phyloP scores from a whole-genome alignment of 306 rosid species.

The Fragaria ananassa region DNA sequence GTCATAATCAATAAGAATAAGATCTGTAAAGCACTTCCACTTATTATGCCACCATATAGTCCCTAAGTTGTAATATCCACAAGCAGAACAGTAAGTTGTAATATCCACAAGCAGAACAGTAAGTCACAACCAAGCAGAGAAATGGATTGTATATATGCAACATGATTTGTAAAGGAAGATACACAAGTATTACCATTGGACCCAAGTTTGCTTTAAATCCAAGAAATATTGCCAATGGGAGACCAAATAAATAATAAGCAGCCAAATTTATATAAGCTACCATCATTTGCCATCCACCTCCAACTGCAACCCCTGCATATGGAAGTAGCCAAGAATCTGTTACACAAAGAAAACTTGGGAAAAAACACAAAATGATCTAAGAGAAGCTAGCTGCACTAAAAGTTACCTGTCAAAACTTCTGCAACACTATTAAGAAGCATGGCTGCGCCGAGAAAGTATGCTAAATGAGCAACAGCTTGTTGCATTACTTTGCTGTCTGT shows the following conservation, averaged over 20 bases:
- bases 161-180: not conserved
- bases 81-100: not conserved
- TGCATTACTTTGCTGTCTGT: constrained; percentile 10
- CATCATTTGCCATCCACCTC: constrained; percentile 61
- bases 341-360: not conserved
- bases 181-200: constrained; percentile 24
- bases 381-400: not conserved
- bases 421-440: constrained; percentile 20
- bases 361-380: no score
- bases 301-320: constrained; percentile 40
- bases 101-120: not conserved
- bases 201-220: constrained; percentile 30
- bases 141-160: not conserved
- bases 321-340: not conserved
- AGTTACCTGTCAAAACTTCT: constrained; percentile 33
- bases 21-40: constrained; percentile 35
- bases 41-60: constrained; percentile 28
- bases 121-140: not conserved
- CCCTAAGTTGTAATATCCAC: constrained; percentile 15
- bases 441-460: constrained; percentile 11
- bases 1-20: constrained; percentile 19
- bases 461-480: constrained; percentile 14
- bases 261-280: constrained; percentile 53
- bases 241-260: constrained; percentile 53
- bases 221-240: constrained; percentile 40